Evolutionary conservation across 768 basidiomycete species (phyloP).

Genomic region (Crucibulum laeve): DNA sequence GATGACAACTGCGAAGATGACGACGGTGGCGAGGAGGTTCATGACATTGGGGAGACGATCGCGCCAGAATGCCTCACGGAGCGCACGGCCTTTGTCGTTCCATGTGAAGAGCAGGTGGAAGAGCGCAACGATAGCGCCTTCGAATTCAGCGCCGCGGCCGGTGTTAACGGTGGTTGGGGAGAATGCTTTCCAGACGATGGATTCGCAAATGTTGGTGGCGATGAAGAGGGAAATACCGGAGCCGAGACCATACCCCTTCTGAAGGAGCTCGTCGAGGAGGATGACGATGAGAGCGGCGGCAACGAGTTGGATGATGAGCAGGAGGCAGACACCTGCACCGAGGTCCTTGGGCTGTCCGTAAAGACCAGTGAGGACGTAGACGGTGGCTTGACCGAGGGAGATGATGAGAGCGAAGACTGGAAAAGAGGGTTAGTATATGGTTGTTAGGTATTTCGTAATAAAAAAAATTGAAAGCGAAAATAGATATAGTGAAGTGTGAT

Average conservation of each 20-base stretch:
- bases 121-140: slow-evolving; percentile 91
- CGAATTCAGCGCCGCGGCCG: slow-evolving; percentile 96
- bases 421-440: neutral
- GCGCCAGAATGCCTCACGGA: slow-evolving; percentile 98
- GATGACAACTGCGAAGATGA: slow-evolving; percentile 93
- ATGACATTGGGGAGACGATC: slow-evolving; percentile 96
- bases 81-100: slow-evolving; percentile 96
- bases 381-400: slow-evolving; percentile 92
- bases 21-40: slow-evolving; percentile 91
- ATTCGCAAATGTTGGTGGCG: slow-evolving; percentile 99
- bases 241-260: slow-evolving; percentile 98
- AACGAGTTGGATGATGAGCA: slow-evolving; percentile 94
- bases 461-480: no score
- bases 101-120: slow-evolving; percentile 98
- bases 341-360: slow-evolving; percentile 92
- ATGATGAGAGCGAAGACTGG: slow-evolving; percentile 96
- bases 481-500: no score
- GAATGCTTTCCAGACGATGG: slow-evolving; percentile 99
- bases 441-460: no score
- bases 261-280: slow-evolving; percentile 96
- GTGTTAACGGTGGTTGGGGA: slow-evolving; percentile 98
- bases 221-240: slow-evolving; percentile 99
- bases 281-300: slow-evolving; percentile 95
- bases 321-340: slow-evolving; percentile 94
- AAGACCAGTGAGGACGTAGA: slow-evolving; percentile 94